A percentile compares a stretch with the other conserved stretches of the same genome.
Evolutionary conservation across 345 rosid genomes (phyloP).

Genomic region (Barbarea vulgaris): DNA sequence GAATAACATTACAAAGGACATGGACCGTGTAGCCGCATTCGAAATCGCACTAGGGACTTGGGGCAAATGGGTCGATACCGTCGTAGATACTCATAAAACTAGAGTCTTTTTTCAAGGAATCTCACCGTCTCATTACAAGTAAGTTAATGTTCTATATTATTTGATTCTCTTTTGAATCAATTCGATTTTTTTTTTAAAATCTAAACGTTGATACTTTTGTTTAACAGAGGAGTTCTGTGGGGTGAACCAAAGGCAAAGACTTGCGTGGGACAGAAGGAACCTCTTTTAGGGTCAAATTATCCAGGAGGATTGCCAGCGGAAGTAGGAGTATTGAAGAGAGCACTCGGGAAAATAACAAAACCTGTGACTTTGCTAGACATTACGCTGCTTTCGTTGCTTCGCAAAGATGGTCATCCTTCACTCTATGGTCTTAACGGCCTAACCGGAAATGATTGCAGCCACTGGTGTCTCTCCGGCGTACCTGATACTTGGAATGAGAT

Average conservation of each 20-base stretch:
- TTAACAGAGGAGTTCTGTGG: conserved; percentile 64
- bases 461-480: conserved; percentile 93
- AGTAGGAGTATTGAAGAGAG: conserved; percentile 59
- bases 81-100: conserved; percentile 57
- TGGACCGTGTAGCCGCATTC: conserved; percentile 76
- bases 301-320: conserved; percentile 67
- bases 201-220: not conserved
- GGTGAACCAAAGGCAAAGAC: conserved; percentile 58
- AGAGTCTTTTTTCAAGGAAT: conserved; percentile 78
- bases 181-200: too few relatives aligned
- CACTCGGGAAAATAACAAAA: conserved; percentile 46
- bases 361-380: conserved; percentile 68
- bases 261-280: conserved; percentile 66
- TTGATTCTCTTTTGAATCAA: too few relatives aligned
- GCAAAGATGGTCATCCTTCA: conserved; percentile 95
- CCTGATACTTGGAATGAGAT: conserved; percentile 93
- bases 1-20: conserved; percentile 51
- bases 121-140: conserved; percentile 86
- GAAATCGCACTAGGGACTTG: conserved; percentile 70
- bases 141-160: conserved; percentile 30
- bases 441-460: conserved; percentile 70
- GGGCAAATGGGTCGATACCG: conserved; percentile 73
- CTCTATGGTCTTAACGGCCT: conserved; percentile 58
- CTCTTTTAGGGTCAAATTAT: conserved; percentile 57
- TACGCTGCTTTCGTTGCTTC: conserved; percentile 70